phyloP scores from a whole-genome alignment of 1,284 basidiomycete species.

The Irpex lacteus region DNA sequence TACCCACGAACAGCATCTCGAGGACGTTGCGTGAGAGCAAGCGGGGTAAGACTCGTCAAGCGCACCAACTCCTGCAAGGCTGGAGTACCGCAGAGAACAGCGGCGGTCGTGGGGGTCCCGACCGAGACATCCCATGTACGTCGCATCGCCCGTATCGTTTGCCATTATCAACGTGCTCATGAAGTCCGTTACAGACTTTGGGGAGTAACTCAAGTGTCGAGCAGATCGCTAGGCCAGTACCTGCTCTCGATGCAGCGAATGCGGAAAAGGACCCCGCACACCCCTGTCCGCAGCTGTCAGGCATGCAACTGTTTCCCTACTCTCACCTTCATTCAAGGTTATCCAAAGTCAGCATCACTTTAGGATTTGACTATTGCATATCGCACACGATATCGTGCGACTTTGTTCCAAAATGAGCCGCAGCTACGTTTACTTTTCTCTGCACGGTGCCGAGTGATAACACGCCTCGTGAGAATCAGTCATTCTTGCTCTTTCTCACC shows the following conservation, averaged over 20 bases:
- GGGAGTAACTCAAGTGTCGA: neutral
- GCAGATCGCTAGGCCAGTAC: no score
- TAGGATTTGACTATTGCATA: neutral
- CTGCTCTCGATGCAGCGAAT: neutral
- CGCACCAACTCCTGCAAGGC: neutral
- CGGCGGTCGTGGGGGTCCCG: neutral
- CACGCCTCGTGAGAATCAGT: neutral
- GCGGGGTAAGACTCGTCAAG: neutral
- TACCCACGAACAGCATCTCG: slow-evolving; percentile 24
- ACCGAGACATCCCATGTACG: neutral
- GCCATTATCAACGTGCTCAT: neutral
- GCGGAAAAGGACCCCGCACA: neutral
- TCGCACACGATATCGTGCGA: neutral
- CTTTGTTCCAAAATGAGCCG: neutral
- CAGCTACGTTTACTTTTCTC: neutral
- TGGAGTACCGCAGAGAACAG: neutral
- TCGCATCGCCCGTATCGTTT: neutral
- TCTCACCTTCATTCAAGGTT: neutral
- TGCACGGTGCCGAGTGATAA: neutral
- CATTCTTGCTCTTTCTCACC: neutral
- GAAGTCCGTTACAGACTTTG: neutral
- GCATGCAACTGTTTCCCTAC: neutral
- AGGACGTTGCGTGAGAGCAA: slow-evolving; percentile 12
- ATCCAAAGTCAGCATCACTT: neutral
- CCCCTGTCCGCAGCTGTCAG: neutral